Conservation (phyloP, 345 rosid species). For the Murraya paniculata region DNA sequence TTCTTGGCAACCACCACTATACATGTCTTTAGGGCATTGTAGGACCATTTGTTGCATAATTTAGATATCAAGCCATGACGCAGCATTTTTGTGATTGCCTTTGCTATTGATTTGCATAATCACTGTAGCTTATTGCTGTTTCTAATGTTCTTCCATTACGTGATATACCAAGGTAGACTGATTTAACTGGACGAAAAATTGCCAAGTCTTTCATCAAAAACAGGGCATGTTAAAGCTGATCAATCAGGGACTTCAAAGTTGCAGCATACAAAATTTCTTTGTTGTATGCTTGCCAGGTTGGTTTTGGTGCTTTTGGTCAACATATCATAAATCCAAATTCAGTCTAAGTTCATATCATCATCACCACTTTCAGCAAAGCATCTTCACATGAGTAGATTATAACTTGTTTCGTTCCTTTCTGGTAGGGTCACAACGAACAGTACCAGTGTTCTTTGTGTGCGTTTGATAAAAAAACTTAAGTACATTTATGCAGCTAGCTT, state of each 20-base stretch:
- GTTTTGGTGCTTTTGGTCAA: constrained; percentile 11
- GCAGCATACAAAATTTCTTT: neutral
- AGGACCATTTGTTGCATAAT: neutral
- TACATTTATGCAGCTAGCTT: neutral
- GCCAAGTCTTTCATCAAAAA: neutral
- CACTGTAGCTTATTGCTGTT: neutral
- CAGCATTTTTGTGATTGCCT: neutral
- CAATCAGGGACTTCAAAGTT: neutral
- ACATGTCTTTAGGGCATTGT: neutral
- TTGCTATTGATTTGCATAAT: neutral
- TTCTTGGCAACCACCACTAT: neutral
- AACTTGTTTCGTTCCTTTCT: neutral
- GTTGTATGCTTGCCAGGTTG: neutral
- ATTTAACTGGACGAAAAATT: neutral
- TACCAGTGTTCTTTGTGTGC: constrained; percentile 1
- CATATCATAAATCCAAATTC: constrained; percentile 9
- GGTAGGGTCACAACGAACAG: neutral
- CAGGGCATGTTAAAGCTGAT: neutral
- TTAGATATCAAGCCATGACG: neutral
- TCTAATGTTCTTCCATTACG: neutral
- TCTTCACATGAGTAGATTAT: constrained; percentile 5
- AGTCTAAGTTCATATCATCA: constrained; percentile 8
- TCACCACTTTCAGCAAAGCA: neutral
- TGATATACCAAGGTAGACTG: neutral
- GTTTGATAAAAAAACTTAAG: neutral